Evolutionary conservation across 495 filamentous ascomycete species (phyloP).

Genomic region (Rostrohypoxylon terebratum): DNA sequence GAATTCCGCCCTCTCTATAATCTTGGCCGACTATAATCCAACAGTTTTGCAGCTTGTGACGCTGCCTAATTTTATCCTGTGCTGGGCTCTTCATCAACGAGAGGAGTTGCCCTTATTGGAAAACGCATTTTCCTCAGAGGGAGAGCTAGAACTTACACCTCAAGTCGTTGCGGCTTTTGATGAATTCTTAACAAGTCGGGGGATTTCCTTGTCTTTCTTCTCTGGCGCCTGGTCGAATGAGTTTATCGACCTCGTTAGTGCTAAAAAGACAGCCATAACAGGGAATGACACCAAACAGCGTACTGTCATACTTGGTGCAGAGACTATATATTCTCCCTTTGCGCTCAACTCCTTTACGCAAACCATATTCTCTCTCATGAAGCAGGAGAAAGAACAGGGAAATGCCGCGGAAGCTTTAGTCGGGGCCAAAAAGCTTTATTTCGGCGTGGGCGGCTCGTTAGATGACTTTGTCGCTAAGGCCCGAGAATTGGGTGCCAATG

Average conservation of each 20-base stretch:
- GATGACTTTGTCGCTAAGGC: slow-evolving; percentile 83
- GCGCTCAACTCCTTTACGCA: slow-evolving; percentile 79
- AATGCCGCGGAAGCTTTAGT: slow-evolving; percentile 73
- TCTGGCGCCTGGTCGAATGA: slow-evolving; percentile 85
- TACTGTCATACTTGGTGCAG: slow-evolving; percentile 80
- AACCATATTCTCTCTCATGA: slow-evolving; percentile 73
- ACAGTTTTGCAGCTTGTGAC: slow-evolving; percentile 87
- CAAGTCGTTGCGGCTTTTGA: slow-evolving; percentile 72
- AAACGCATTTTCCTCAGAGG: slow-evolving; percentile 63
- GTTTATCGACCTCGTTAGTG: slow-evolving; percentile 70
- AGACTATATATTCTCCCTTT: slow-evolving; percentile 93
- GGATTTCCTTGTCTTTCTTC: slow-evolving; percentile 76
- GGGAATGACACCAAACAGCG: slow-evolving; percentile 9
- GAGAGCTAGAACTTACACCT: slow-evolving; percentile 79
- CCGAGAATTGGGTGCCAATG: slow-evolving; percentile 64
- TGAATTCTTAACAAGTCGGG: slow-evolving; percentile 62
- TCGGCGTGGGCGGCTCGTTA: slow-evolving; percentile 93
- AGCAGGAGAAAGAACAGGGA: slow-evolving; percentile 59
- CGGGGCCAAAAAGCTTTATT: slow-evolving; percentile 93
- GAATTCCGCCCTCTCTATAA: slow-evolving; percentile 66
- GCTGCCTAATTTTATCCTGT: slow-evolving; percentile 85
- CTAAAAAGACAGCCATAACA: slow-evolving; percentile 28
- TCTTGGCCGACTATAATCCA: slow-evolving; percentile 90
- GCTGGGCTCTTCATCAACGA: slow-evolving; percentile 71
- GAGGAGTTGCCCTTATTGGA: slow-evolving; percentile 47